Percentiles rank a stretch among this genome's conserved stretches.
phyloP scores from a whole-genome alignment of 2,329 filamentous ascomycete species.

The Hypoxylon sp. region DNA sequence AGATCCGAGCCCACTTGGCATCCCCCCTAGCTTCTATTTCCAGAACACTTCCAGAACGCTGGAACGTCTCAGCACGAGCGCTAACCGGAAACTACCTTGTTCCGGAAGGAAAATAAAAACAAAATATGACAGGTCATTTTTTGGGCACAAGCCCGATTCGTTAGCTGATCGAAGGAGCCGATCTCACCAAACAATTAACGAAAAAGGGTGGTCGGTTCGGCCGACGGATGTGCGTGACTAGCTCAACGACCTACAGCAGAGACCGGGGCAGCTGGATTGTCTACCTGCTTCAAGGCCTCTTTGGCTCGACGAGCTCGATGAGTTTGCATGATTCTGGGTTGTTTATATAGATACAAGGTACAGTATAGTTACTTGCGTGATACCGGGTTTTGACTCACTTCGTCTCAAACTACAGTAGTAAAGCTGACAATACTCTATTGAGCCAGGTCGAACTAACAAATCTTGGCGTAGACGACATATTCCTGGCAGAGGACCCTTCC shows the following conservation, averaged over 20 bases:
- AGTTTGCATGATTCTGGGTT: too few species aligned
- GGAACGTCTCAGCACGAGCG: constrained; percentile 34
- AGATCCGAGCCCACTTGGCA: constrained; percentile 34
- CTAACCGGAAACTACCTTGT: constrained; percentile 23
- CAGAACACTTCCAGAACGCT: constrained; percentile 35
- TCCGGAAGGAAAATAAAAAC: constrained; percentile 19
- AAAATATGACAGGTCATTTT: constrained; percentile 29
- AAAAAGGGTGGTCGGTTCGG: constrained; percentile 20
- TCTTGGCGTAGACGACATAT: constrained; percentile 12
- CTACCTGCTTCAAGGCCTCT: too few species aligned
- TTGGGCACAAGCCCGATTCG: too few species aligned
- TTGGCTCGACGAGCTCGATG: too few species aligned
- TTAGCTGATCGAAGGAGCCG: constrained; percentile 14
- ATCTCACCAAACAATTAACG: constrained; percentile 30
- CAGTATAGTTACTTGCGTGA: too few species aligned
- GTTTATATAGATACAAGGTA: too few species aligned
- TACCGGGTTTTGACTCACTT: too few species aligned
- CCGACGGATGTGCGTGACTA: background rate
- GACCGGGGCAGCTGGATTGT: too few species aligned
- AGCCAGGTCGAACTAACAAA: constrained; percentile 8
- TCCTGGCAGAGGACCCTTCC: constrained; percentile 10
- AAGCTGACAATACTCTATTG: constrained; percentile 13
- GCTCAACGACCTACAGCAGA: background rate
- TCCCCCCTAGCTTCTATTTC: constrained; percentile 30
- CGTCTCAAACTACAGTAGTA: too few species aligned